Evolutionary conservation across 495 filamentous ascomycete genomes (phyloP).

Genomic region (Neurospora tetrasperma): DNA sequence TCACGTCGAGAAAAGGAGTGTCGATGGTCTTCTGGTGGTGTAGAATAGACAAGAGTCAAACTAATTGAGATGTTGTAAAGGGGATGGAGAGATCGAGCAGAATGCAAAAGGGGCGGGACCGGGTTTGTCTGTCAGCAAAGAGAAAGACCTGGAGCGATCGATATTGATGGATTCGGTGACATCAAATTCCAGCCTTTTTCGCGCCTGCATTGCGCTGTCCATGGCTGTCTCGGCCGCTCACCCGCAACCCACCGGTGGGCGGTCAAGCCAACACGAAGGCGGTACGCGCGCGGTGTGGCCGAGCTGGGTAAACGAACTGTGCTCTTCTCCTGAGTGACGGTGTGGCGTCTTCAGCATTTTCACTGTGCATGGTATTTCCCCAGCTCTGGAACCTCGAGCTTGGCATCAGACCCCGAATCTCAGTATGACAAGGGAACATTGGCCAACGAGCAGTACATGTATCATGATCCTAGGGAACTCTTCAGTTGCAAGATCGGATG

Average conservation of each 20-base stretch:
- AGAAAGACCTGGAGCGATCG: background rate
- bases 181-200: slow-evolving; percentile 15
- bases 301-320: background rate
- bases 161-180: slow-evolving; percentile 9
- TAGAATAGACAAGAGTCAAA: background rate
- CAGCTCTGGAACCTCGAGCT: background rate
- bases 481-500: too few relatives aligned
- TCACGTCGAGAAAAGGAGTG: background rate
- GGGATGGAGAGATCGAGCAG: background rate
- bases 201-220: slow-evolving; percentile 1
- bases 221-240: slow-evolving; percentile 8
- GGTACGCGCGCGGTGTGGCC: background rate
- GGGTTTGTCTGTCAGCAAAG: slow-evolving; percentile 3
- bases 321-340: background rate
- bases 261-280: background rate
- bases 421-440: background rate
- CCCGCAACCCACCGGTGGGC: slow-evolving; percentile 2
- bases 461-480: background rate
- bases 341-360: background rate
- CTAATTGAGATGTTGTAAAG: background rate
- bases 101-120: background rate
- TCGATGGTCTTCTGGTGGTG: background rate
- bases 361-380: background rate
- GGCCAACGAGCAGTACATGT: background rate
- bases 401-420: background rate